phyloP scores from a whole-genome alignment of 1,284 basidiomycete species.

The Sporisorium exsertum region DNA sequence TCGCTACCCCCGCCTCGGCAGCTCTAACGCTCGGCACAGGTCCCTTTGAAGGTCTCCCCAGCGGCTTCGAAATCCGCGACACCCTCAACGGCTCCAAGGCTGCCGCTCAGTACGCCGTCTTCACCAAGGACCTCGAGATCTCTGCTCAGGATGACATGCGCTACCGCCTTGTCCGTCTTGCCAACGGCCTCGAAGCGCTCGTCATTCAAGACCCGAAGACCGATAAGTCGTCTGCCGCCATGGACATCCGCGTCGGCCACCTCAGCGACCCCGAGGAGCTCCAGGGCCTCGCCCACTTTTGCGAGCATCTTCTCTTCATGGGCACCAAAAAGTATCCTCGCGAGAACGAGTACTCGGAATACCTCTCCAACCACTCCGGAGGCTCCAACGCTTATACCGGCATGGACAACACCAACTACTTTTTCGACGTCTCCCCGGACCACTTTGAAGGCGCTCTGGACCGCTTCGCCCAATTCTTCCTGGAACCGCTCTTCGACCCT shows the following conservation, averaged over 20 bases:
- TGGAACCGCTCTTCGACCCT: constrained; percentile 87
- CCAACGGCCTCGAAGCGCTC: constrained; percentile 88
- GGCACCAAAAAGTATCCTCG: constrained; percentile 72
- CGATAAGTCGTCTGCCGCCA: constrained; percentile 93
- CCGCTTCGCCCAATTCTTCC: constrained; percentile 94
- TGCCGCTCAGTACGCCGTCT: constrained; percentile 58
- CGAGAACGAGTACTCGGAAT: constrained; percentile 73
- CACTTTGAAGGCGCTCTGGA: constrained; percentile 86
- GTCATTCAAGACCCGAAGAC: constrained; percentile 87
- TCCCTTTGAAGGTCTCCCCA: constrained; percentile 39
- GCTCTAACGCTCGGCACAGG: constrained; percentile 38
- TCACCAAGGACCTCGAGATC: constrained; percentile 52
- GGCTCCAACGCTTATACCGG: constrained; percentile 93
- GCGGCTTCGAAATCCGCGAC: constrained; percentile 51
- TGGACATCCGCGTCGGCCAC: constrained; percentile 96
- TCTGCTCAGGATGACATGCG: constrained; percentile 52
- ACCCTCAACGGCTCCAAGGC: constrained; percentile 42
- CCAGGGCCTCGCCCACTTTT: constrained; percentile 85
- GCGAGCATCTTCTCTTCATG: constrained; percentile 97
- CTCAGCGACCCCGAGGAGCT: constrained; percentile 80
- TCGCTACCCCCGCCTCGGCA: constrained; percentile 38
- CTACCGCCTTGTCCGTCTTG: constrained; percentile 79
- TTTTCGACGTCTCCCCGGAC: constrained; percentile 88
- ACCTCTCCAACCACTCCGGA: constrained; percentile 89
- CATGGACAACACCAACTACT: constrained; percentile 92